Evolutionary conservation across 805 yeast genomes (phyloP), one percentile per base, ranked within the genome.

Genomic region (Candida easanensis): DNA sequence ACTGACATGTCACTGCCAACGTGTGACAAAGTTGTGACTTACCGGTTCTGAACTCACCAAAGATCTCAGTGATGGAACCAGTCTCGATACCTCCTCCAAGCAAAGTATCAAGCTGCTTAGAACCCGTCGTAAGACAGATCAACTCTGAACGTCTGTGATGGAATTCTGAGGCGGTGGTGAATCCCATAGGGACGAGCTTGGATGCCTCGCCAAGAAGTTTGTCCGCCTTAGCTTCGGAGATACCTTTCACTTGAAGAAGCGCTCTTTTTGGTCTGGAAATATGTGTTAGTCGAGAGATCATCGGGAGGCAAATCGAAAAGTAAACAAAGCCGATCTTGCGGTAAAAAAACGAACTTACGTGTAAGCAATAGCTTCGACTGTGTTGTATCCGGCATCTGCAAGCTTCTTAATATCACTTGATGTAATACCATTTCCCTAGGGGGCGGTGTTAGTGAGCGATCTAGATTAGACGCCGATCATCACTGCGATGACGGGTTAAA

Each of bases 81-180:
- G 99, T 93, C 63, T 93, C 99, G 39, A 93, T 77, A 33, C 99
- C 99, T 41, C 99, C 99, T 9, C 97, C 97, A 31, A 93, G 70
- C 39, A 93, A 70, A 1, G 96, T 88, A 62, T 93, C 99, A 34
- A 93, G 71, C 57, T 88, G 91, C 60, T 89, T 88, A 2, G 98
- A 89, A 1, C 99, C 99, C 0, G 99, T 91, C 2, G 98, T 90
- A 42, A 93, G 70, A 58, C 97, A 86, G 44, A 93, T 89, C 65
- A 93, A 76, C 61, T 89, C 96, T 5, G 91, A 80, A 56, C 98
- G 75, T 56, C 97, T 77, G 56, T 82, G 79, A 63, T 89, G 97
- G 62, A 88, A 88, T 62, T 89, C 97, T 1, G 95, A 83, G 3
- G 98, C 99, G 0, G 98, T 91, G 18, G 97, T 91, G 69, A 93